Base-by-base conservation (phyloP, 805 yeast species). In the Lipomyces orientalis region DNA sequence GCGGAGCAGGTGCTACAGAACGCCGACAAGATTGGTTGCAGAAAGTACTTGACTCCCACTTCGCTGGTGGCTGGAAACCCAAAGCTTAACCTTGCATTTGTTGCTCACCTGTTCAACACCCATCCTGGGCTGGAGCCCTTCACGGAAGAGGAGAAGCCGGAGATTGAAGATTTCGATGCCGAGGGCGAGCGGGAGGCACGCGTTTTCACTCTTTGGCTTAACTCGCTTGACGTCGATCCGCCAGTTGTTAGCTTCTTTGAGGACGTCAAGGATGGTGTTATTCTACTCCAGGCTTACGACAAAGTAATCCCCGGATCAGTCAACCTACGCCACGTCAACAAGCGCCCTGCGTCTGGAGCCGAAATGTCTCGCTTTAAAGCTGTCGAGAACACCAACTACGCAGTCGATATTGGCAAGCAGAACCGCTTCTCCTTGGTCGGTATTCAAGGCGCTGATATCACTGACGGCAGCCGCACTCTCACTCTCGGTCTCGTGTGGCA, bases 131-230 rank as follows among this genome's bases (percentile, higher is more conserved):
- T 95, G 72, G 98, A 93, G 68, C 98, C 98, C 66, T 86, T 94
- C 71, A 96, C 91, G 76, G 98, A 93, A 80, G 84, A 82, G 66
- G 98, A 94, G 79, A 90, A 88, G 74, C 91, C 95, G 35, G 98
- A 93, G 77, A 91, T 95, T 74, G 99, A 95, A 82, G 98, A 92
- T 73, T 95, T 95, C 76, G 99, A 95, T 78, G 99, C 99, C 33
- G 99, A 95, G 81, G 99, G 99, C 71, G 99, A 95, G 81, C 90
- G 99, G 81, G 99, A 95, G 82, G 99, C 99, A 2, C 87, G 99
- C 79, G 99, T 95, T 12, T 95, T 95, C 81, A 95, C 99, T 5
- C 82, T 95, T 76, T 95, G 99, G 99, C 86, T 95, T 77, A 95
- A 95, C 81, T 92, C 97, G 1, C 85, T 95, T 75, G 98, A 95